Conservation (phyloP, 805 yeast species). For the Candida arabinofermentans region DNA sequence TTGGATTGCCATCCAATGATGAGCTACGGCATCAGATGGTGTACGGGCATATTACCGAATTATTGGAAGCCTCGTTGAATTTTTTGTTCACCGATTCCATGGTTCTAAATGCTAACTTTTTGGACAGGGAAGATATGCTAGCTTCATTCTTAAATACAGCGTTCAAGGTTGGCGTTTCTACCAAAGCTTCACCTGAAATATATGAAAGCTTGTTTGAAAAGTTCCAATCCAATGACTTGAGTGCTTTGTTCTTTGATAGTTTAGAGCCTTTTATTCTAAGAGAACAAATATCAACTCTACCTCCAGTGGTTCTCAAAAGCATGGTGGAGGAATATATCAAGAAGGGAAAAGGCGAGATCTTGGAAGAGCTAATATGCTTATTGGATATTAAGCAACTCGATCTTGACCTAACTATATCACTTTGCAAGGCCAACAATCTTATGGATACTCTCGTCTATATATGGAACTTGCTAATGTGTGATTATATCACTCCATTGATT, state of each 20-base stretch:
- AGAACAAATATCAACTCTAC: conserved; percentile 42
- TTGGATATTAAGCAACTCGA: conserved; percentile 68
- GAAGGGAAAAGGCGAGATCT: conserved; percentile 37
- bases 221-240: conserved; percentile 32
- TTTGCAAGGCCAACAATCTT: conserved; percentile 54
- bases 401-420: conserved; percentile 65
- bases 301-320: conserved; percentile 61
- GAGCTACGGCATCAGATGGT: conserved; percentile 45
- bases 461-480: conserved; percentile 66
- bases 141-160: conserved; percentile 33
- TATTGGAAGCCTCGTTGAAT: conserved; percentile 50
- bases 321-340: conserved; percentile 51
- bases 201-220: conserved; percentile 45
- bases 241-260: conserved; percentile 43
- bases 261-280: conserved; percentile 50
- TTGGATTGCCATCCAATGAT: conserved; percentile 53
- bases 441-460: conserved; percentile 64
- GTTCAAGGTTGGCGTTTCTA: conserved; percentile 38
- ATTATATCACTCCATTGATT: conserved; percentile 65
- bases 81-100: conserved; percentile 33
- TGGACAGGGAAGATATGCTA: conserved; percentile 19
- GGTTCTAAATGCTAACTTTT: conserved; percentile 2
- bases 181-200: conserved; percentile 32
- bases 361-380: conserved; percentile 68
- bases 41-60: conserved; percentile 48